Conservation (phyloP, 1,284 basidiomycete genomes). For the Moniliella sp. region DNA sequence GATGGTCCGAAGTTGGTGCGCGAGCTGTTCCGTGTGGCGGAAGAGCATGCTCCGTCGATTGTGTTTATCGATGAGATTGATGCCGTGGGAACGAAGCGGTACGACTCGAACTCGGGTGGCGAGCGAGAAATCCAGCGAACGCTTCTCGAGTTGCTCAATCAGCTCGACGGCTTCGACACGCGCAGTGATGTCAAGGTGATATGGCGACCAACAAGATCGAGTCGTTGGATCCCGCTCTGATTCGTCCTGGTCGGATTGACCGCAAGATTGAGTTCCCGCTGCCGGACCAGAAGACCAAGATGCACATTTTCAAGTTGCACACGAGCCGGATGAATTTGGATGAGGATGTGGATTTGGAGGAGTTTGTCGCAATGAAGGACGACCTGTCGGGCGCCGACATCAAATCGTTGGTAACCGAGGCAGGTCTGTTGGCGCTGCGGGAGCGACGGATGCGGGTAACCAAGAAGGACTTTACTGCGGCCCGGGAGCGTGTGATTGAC, state of each 20-base stretch:
- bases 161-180: constrained; percentile 96
- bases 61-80: constrained; percentile 84
- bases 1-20: constrained; percentile 46
- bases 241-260: constrained; percentile 92
- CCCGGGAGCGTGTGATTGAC: constrained; percentile 28
- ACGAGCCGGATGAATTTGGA: constrained; percentile 82
- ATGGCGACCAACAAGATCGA: constrained; percentile 77
- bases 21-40: constrained; percentile 37
- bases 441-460: constrained; percentile 92
- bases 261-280: constrained; percentile 54
- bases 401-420: constrained; percentile 47
- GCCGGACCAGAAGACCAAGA: constrained; percentile 31
- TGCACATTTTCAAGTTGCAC: constrained; percentile 87
- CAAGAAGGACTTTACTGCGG: constrained; percentile 41
- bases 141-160: constrained; percentile 39
- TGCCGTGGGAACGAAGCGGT: constrained; percentile 77
- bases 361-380: constrained; percentile 86
- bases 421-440: constrained; percentile 73
- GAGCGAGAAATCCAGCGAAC: constrained; percentile 37
- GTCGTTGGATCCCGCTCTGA: constrained; percentile 80
- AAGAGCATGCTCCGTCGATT: constrained; percentile 37
- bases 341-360: constrained; percentile 82
- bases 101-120: constrained; percentile 36
- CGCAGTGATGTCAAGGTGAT: constrained; percentile 87
- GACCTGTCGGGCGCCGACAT: constrained; percentile 41